Base-by-base conservation (phyloP, 2,329 filamentous ascomycete genomes). In the Capronia americana region DNA sequence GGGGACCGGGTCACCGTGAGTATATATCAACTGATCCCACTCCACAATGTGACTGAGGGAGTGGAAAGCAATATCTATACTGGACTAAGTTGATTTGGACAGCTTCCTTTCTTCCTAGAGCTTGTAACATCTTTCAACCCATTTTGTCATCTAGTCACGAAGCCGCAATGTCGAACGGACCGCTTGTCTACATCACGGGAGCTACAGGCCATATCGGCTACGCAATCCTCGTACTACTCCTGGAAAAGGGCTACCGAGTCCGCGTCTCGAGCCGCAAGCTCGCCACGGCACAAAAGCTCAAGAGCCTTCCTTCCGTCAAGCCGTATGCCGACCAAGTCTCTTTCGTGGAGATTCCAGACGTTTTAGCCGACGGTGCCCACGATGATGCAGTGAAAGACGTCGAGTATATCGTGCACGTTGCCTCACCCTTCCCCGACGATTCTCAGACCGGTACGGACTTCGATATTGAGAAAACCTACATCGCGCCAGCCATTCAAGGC, bases 301-400 rank as follows among this genome's bases (percentile, higher is more conserved):
- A 62, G 20, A 56, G 57, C n/a, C 41, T 64, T 6, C 55, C 53
- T 12, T 66, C 68, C 4, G 67, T 69, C 28, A 24, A 64, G 59
- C 54, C 63, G 17, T 60, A 62, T 30, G 26, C 46, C 20, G 41
- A 48, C 14, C 57, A 58, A 4, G 66, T 76, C 17, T 65, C 68
- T 50, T 74, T 76, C 48, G 69, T 67, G 17, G 70, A 75, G 51
- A 72, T 78, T 1, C 65, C 57, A 0, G 73, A 78, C 61, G 71
- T 76, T 32, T 66, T 65, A 3, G 57, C 24, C 6, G 64, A 73
- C 1, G 63, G 71, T 34, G 77, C 78, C 20, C 82, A 82, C 67
- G 74, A 78, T 57, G 65, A 73, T 1, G 78, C 77, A 0, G 72
- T 82, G 46, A 67, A 74, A 54, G 79, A 74, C 4, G 77, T 79